These are phyloP conservation scores for Fusarium illudens DNA, from an alignment of 2,329 filamentous ascomycete genomes.

Conservation along the genomic window DNA sequence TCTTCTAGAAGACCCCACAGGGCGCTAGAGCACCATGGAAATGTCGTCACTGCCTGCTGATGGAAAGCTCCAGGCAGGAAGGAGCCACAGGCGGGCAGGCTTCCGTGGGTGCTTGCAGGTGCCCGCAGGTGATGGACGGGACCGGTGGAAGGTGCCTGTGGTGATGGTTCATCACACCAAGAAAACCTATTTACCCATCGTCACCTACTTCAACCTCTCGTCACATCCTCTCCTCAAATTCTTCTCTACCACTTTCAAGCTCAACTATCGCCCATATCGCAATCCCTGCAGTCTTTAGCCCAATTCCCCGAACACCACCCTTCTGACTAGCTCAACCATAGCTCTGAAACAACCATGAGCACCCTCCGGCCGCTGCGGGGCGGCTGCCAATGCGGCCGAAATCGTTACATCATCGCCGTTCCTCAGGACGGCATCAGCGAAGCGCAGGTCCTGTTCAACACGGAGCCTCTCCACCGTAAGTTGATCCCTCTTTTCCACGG, in stretches of 20 bases:
- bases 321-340: not conserved
- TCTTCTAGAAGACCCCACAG: conserved; percentile 43
- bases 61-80: conserved; percentile 19
- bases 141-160: conserved; percentile 1
- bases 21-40: conserved; percentile 24
- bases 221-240: conserved; percentile 6
- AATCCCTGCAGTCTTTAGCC: not conserved
- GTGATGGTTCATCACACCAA: conserved; percentile 23
- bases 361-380: conserved; percentile 69
- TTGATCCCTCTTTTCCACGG: conserved; percentile 31
- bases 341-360: conserved; percentile 51
- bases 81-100: not conserved
- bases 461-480: conserved; percentile 75
- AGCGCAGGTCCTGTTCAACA: conserved; percentile 79
- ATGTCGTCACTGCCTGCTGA: conserved; percentile 38
- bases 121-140: not conserved
- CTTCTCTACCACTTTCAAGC: not conserved
- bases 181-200: conserved; percentile 17
- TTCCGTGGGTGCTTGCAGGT: conserved; percentile 1
- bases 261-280: not conserved
- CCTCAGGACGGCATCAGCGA: conserved; percentile 65
- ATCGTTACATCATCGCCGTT: conserved; percentile 78
- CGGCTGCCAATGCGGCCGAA: conserved; percentile 85
- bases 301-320: not conserved
- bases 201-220: conserved; percentile 6